Base-by-base conservation (phyloP, 2,329 filamentous ascomycete genomes). In the Dactylellina haptotyla region DNA sequence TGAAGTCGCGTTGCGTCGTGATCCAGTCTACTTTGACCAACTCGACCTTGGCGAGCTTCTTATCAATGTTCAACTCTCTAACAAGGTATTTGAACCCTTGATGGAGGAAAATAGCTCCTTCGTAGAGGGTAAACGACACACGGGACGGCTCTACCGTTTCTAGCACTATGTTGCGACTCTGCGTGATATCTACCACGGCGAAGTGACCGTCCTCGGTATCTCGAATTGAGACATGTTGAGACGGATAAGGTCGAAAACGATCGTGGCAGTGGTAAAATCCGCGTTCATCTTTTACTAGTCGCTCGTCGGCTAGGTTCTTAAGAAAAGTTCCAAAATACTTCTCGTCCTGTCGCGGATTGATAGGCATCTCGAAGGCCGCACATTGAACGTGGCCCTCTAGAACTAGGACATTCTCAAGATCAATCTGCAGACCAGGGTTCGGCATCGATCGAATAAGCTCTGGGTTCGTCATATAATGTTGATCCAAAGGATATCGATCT, bases 381-480 rank as follows among this genome's bases (percentile, higher is more conserved):
- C 95, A 99, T 80, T 99, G 95, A 4, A 99, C 85, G 79, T 99
- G 95, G 0, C 93, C 94, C 83, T 98, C 95, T 0, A 95, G 84
- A 4, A 97, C 90, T 2, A 98, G 87, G 83, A 97, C 88, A 76
- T 97, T 98, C 48, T 89, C 85, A n/a, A 99, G 83, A 79, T 99
- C 95, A 3, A 98, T 90, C 79, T 95, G 93, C 1, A 98, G 83
- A 80, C 92, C 90, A 76, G 89, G 91, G 76, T 97, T 97, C 0
- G 93, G 93, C 78, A 92, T 92, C 0, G 91, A 95, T 8, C 30
- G 64, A 81, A 98, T 94, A 23, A 99, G 89, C 75, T 95, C 90
- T 0, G 95, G 95, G 76, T 98, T 96, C 75, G 91, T 88, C 95
- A 99, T 99, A 81, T 96, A 99, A 79, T 96, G 89, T 79, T 99